These are phyloP conservation scores for Castanospermum australe DNA, from an alignment of 306 rosid genomes.

Conservation along the genomic window DNA sequence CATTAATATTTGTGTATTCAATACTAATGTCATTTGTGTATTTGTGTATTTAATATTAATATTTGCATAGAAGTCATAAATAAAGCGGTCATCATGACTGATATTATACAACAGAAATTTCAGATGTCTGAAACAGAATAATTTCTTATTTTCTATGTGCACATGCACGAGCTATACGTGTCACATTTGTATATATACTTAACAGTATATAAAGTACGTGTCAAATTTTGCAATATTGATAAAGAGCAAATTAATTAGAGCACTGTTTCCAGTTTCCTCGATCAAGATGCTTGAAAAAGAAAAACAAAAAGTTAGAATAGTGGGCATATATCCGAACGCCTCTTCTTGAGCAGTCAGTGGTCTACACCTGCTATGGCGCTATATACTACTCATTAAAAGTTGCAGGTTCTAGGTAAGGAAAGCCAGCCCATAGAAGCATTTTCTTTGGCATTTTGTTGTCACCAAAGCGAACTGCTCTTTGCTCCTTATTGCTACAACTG, in stretches of 20 bases:
- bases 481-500: not conserved
- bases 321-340: not conserved
- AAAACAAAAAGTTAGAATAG: not conserved
- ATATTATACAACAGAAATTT: too few relatives aligned
- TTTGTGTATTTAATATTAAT: too few relatives aligned
- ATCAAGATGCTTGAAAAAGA: not conserved
- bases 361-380: not conserved
- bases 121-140: too few relatives aligned
- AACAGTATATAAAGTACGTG: too few relatives aligned
- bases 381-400: not conserved
- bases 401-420: not conserved
- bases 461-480: not conserved
- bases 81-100: too few relatives aligned
- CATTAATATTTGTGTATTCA: too few relatives aligned
- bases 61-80: too few relatives aligned
- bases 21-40: too few relatives aligned
- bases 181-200: too few relatives aligned
- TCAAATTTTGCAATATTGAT: not conserved
- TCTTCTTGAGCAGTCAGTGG: not conserved
- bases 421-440: conserved; percentile 17
- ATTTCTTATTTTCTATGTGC: too few relatives aligned
- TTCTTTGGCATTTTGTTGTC: not conserved
- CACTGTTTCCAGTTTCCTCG: not conserved
- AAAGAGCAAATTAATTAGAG: not conserved
- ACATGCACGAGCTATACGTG: too few relatives aligned